phyloP scores from a whole-genome alignment of 225 moss, liverwort and hornwort genomes.

The Sphagnum contortum region DNA sequence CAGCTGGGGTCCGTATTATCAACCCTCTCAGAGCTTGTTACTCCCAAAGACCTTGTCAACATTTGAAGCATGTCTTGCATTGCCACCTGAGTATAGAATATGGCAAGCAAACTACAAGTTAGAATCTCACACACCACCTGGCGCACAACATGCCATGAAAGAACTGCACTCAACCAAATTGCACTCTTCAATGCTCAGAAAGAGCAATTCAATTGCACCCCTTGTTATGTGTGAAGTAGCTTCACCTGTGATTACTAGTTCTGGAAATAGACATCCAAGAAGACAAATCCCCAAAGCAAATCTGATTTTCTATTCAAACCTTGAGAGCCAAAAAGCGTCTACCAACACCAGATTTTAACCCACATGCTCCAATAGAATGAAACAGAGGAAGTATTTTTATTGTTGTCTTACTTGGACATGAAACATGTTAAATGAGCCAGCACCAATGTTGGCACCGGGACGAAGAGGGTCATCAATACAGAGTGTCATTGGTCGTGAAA shows the following conservation, averaged over 20 bases:
- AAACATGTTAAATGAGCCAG: constrained; percentile 93
- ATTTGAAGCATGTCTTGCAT: constrained; percentile 76
- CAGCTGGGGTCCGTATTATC: constrained; percentile 48
- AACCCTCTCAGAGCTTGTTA: constrained; percentile 43
- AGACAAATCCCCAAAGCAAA: not conserved
- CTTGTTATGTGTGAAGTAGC: too few species aligned
- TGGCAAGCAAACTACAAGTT: too few species aligned
- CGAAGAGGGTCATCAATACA: constrained; percentile 97
- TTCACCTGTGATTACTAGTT: too few species aligned
- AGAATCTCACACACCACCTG: too few species aligned
- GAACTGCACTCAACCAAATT: too few species aligned
- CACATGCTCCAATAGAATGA: too few species aligned
- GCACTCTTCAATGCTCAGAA: too few species aligned
- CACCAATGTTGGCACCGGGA: constrained; percentile 85
- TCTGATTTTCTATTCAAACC: too few species aligned
- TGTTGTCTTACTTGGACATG: constrained; percentile 69
- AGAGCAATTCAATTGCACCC: too few species aligned
- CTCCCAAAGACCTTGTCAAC: constrained; percentile 46
- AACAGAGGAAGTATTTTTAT: not conserved
- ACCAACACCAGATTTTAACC: too few species aligned
- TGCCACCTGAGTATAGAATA: constrained; percentile 40
- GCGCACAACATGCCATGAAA: too few species aligned
- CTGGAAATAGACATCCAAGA: not conserved
- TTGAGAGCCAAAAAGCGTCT: too few species aligned
- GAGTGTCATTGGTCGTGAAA: constrained; percentile 61